Evolutionary conservation across 192 early-diverging fungal genomes (phyloP), one percentile per base, ranked within the genome.

Genomic region (Linnemannia exigua): DNA sequence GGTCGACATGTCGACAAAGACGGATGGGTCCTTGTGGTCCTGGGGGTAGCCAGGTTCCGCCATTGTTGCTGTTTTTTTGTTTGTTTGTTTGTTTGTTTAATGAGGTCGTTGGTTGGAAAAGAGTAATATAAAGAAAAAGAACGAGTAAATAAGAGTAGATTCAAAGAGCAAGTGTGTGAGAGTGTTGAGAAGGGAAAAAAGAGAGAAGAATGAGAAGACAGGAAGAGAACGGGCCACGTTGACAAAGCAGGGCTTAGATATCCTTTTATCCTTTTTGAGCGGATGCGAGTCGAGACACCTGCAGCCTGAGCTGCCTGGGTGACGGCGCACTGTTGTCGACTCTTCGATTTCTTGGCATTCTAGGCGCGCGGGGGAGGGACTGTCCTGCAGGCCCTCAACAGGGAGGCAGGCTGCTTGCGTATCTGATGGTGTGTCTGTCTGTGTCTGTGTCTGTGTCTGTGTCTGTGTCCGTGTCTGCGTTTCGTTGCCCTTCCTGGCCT

Each of bases 21-120:
- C 74, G 58, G 74, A 54, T n/a, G 52, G 74, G 51, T 75, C 74
- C 46, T 81, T 75, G 74, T 67, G 36, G 68, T 76, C 80, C 80
- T 75, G 35, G 52, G 80, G 80, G 25, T 71, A 76, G 22, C 73
- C 52, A 58, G 75, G 73, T 67, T 81, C 51, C 25, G 72, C 80
- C 79, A 80, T 80, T 63, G 46, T 47, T 76, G 44, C n/a, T n/a
- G 1, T 33, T 46, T 72, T 74, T 74, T 61, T 58, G 25, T 74
- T 48, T 33, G 38, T 31, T 67, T 38, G 50, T 66, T 16, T 25
- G 58, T 63, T 28, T 63, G 58, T 15, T 35, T 8, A 47, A 22
- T 44, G 41, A 9, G 58, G 58, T 54, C 52, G 58, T 63, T 63
- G 15, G 14, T 33, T 67, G 11, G 33, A 67, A 9, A 33, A 33